A percentile compares a stretch with the other conserved stretches of the same genome.
phyloP scores from a whole-genome alignment of 2,329 filamentous ascomycete species.

The Aspergillus sp. region DNA sequence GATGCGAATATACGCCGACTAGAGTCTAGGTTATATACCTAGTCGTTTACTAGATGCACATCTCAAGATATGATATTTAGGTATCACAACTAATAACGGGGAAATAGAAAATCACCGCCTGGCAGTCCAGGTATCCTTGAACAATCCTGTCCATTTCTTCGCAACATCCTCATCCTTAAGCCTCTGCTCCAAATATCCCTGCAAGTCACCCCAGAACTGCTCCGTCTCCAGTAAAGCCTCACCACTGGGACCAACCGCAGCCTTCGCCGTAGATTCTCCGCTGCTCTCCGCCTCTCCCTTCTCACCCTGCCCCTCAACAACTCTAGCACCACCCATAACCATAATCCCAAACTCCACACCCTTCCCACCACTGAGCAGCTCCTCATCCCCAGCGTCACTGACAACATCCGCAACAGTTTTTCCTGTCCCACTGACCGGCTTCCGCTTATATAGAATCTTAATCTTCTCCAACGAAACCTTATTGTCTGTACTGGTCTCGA shows the following conservation, averaged over 20 bases:
- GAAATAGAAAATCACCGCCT: constrained; percentile 10
- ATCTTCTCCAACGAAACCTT: constrained; percentile 65
- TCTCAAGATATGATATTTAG: not conserved
- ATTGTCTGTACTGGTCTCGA: constrained; percentile 42
- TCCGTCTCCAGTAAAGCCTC: constrained; percentile 64
- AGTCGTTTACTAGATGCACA: not conserved
- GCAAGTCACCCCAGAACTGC: constrained; percentile 84
- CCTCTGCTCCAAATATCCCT: constrained; percentile 75
- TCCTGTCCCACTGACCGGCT: constrained; percentile 66
- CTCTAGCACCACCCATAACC: constrained; percentile 72
- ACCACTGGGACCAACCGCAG: constrained; percentile 56
- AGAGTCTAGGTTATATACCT: not conserved
- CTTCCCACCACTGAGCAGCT: constrained; percentile 37
- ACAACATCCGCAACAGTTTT: constrained; percentile 76
- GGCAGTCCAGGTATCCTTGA: constrained; percentile 65
- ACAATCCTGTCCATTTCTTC: constrained; percentile 63
- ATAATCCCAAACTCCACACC: constrained; percentile 79
- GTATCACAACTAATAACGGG: constrained; percentile 9
- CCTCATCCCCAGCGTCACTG: constrained; percentile 55
- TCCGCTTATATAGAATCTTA: constrained; percentile 82
- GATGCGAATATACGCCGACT: not conserved
- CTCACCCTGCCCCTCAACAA: constrained; percentile 36
- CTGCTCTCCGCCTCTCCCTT: constrained; percentile 29
- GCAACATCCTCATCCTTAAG: constrained; percentile 69
- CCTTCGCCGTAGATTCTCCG: constrained; percentile 25